phyloP scores from a whole-genome alignment of 2,329 filamentous ascomycete species.

The Colletotrichum sp. region DNA sequence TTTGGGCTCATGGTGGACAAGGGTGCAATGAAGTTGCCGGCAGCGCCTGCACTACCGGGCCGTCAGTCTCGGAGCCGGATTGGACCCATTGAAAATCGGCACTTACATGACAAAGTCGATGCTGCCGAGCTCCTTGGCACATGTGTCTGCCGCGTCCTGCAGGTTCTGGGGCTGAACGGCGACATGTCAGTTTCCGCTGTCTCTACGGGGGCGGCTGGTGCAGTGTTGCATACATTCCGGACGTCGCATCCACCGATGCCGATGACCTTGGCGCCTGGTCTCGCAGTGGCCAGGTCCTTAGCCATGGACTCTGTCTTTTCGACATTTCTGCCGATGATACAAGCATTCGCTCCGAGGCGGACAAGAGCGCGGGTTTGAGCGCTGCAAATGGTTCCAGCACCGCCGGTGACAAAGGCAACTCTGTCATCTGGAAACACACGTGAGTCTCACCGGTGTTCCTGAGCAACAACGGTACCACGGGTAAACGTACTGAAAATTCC shows the following conservation, averaged over 20 bases:
- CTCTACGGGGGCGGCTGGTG: background rate
- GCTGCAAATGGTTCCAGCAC: constrained; percentile 91
- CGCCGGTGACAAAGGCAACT: constrained; percentile 94
- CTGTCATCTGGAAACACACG: constrained; percentile 66
- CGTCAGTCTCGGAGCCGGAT: background rate
- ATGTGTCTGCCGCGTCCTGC: constrained; percentile 76
- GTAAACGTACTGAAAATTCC: constrained; percentile 75
- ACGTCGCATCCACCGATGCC: constrained; percentile 85
- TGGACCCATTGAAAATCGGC: background rate
- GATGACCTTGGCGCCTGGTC: constrained; percentile 81
- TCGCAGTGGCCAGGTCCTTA: constrained; percentile 78
- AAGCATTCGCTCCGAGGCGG: constrained; percentile 88
- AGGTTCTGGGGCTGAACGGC: constrained; percentile 62
- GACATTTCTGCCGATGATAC: constrained; percentile 88
- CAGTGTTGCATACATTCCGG: constrained; percentile 58
- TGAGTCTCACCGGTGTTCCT: constrained; percentile 12
- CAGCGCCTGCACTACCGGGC: constrained; percentile 78
- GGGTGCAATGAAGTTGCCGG: constrained; percentile 92
- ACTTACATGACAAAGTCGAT: constrained; percentile 92
- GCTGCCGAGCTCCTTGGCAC: constrained; percentile 79
- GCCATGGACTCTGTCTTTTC: constrained; percentile 86
- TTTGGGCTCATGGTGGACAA: constrained; percentile 83
- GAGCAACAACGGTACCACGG: background rate
- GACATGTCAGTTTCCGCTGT: background rate
- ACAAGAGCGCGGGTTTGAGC: constrained; percentile 93